Conservation (phyloP, 805 yeast genomes). For the Candida oleophila region DNA sequence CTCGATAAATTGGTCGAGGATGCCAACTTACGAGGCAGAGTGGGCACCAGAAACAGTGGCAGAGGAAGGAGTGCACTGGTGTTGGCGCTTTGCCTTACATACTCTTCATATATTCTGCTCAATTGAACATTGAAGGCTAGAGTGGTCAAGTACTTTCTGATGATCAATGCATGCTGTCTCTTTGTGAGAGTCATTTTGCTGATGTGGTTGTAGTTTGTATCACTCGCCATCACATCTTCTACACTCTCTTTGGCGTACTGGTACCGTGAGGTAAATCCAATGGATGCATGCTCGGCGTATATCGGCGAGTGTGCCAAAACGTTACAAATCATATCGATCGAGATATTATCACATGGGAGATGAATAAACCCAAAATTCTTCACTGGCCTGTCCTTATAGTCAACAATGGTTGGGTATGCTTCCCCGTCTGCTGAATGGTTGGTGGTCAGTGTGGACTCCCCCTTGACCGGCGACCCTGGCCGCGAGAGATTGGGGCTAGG, state of each 20-base stretch:
- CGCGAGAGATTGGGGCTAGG: constrained; percentile 36
- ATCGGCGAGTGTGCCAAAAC: constrained; percentile 47
- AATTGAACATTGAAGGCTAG: constrained; percentile 65
- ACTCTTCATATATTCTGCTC: constrained; percentile 54
- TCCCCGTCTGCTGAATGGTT: not conserved
- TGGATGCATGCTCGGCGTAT: constrained; percentile 55
- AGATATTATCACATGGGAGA: constrained; percentile 18
- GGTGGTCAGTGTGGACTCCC: constrained; percentile 1
- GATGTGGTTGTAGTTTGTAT: constrained; percentile 28
- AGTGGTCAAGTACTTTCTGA: constrained; percentile 46
- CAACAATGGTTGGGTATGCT: constrained; percentile 19
- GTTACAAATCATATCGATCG: constrained; percentile 17
- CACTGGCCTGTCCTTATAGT: constrained; percentile 21
- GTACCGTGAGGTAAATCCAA: constrained; percentile 32
- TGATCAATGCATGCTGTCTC: constrained; percentile 29
- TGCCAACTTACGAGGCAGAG: constrained; percentile 1
- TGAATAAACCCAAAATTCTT: constrained; percentile 19
- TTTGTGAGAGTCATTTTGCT: constrained; percentile 9
- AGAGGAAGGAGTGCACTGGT: constrained; percentile 1
- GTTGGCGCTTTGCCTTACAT: constrained; percentile 14
- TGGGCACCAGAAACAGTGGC: constrained; percentile 1
- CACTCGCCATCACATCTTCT: constrained; percentile 10
- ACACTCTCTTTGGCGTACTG: constrained; percentile 37
- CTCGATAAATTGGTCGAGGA: not conserved
- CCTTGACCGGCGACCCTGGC: constrained; percentile 20